A percentile compares a stretch with the other conserved stretches of the same genome.
Evolutionary conservation across 805 yeast species (phyloP).

Genomic region (Trichomonascus vanleenenianus): DNA sequence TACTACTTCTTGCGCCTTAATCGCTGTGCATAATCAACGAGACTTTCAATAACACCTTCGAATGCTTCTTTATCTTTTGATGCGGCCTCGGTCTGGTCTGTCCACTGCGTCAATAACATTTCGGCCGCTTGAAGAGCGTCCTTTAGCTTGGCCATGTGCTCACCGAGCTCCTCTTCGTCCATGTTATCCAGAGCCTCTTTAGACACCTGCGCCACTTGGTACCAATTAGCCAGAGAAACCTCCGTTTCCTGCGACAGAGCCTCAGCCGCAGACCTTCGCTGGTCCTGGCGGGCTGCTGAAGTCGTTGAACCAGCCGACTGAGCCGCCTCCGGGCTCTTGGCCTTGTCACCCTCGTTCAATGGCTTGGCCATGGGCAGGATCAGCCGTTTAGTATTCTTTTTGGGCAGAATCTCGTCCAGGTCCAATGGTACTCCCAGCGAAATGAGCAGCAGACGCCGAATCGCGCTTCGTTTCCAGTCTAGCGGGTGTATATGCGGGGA

Average conservation of each 20-base stretch:
- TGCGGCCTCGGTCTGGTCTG: slow-evolving; percentile 40
- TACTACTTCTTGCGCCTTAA: slow-evolving; percentile 32
- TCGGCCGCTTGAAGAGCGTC: slow-evolving; percentile 33
- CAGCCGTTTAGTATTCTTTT: slow-evolving; percentile 19
- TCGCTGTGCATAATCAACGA: slow-evolving; percentile 86
- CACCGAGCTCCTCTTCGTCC: slow-evolving; percentile 31
- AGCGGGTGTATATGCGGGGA: slow-evolving; percentile 46
- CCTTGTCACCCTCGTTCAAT: not conserved
- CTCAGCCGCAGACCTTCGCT: not conserved
- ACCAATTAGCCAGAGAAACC: slow-evolving; percentile 22
- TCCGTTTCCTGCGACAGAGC: slow-evolving; percentile 19
- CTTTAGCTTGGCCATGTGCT: slow-evolving; percentile 30
- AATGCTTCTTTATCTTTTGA: slow-evolving; percentile 64
- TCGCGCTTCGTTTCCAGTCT: slow-evolving; percentile 62
- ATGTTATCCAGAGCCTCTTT: slow-evolving; percentile 32
- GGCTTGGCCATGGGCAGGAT: slow-evolving; percentile 15
- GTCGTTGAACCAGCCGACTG: not conserved
- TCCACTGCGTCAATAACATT: slow-evolving; percentile 42
- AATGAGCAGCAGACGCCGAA: slow-evolving; percentile 55
- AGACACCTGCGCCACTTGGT: slow-evolving; percentile 27
- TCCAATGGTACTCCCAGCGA: slow-evolving; percentile 69
- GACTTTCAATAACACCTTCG: slow-evolving; percentile 80
- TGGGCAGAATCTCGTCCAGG: slow-evolving; percentile 46
- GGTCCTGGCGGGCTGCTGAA: not conserved
- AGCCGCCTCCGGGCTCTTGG: slow-evolving; percentile 1